Evolutionary conservation across 1,284 basidiomycete species (phyloP).

Genomic region (Sphagnurus paluster): DNA sequence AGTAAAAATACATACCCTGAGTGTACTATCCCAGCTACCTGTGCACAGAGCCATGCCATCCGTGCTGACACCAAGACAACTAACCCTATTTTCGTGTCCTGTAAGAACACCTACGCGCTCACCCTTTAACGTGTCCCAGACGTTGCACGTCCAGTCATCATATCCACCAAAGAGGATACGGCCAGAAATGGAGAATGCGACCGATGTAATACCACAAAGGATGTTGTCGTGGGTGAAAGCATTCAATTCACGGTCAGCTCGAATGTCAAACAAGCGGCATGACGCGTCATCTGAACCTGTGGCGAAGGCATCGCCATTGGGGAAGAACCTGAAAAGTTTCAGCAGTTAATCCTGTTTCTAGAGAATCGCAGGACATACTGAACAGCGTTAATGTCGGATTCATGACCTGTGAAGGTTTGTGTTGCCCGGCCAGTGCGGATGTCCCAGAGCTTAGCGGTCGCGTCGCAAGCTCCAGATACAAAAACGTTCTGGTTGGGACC

Average conservation of each 20-base stretch:
- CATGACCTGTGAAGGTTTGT: conserved; percentile 98
- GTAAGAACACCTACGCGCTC: conserved; percentile 96
- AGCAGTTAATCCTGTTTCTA: conserved; percentile 9
- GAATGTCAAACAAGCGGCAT: conserved; percentile 96
- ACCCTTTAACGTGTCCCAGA: conserved; percentile 98
- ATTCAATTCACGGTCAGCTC: conserved; percentile 96
- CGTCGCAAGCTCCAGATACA: conserved; percentile 98
- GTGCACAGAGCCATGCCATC: conserved; percentile 99
- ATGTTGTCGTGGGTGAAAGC: conserved; percentile 98
- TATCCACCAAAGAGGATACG: conserved; percentile 98
- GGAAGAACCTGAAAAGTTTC: conserved; percentile 81
- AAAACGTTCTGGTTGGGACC: conserved; percentile 95
- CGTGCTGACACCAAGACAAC: conserved; percentile 92
- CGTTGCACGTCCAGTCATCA: conserved; percentile 99
- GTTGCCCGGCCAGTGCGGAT: conserved; percentile 95
- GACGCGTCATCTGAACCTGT: conserved; percentile 99
- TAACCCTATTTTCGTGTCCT: conserved; percentile 97
- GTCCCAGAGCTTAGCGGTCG: conserved; percentile 98
- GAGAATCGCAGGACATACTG: conserved; percentile 64
- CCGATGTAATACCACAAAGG: conserved; percentile 96
- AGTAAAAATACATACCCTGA: conserved; percentile 68
- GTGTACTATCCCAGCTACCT: conserved; percentile 95
- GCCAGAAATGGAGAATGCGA: conserved; percentile 96
- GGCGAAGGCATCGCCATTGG: conserved; percentile 97
- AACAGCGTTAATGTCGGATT: conserved; percentile 99